Conservation (phyloP, 345 rosid species). For the Gossypium sturtianum region DNA sequence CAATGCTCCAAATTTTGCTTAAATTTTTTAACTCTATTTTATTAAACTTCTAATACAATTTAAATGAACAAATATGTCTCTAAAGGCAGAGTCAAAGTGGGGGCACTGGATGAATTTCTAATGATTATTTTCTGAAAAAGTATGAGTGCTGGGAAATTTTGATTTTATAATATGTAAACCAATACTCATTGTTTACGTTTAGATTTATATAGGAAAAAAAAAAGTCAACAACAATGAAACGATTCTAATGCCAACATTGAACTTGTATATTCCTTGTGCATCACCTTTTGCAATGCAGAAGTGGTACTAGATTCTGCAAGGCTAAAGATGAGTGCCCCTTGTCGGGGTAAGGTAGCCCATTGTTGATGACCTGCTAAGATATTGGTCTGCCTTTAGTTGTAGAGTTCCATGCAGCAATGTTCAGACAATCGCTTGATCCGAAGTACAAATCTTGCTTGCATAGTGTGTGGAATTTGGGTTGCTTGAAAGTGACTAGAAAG, state of each 20-base stretch:
- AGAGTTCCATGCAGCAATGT: not conserved
- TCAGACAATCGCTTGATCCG: not conserved
- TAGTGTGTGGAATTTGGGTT: not conserved
- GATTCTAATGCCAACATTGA: not conserved
- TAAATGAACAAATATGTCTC: not conserved
- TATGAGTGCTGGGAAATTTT: not conserved
- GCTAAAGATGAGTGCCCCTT: not conserved
- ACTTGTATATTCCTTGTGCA: not conserved
- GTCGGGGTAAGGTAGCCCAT: not conserved
- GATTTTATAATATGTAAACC: not conserved
- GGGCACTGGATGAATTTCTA: not conserved
- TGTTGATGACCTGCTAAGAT: not conserved
- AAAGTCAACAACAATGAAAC: not conserved
- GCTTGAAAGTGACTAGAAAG: not conserved
- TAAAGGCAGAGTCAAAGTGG: not conserved
- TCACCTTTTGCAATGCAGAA: not conserved
- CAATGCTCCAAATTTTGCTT: not conserved
- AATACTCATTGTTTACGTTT: not conserved
- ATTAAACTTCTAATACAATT: not conserved
- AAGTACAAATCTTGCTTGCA: not conserved
- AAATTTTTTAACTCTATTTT: not conserved
- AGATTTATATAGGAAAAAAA: not conserved
- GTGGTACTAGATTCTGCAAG: not conserved
- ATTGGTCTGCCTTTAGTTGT: not conserved
- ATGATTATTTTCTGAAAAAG: not conserved